Evolutionary conservation across 148 eudicot genomes (phyloP).

Genomic region (Rhododendron henanense): DNA sequence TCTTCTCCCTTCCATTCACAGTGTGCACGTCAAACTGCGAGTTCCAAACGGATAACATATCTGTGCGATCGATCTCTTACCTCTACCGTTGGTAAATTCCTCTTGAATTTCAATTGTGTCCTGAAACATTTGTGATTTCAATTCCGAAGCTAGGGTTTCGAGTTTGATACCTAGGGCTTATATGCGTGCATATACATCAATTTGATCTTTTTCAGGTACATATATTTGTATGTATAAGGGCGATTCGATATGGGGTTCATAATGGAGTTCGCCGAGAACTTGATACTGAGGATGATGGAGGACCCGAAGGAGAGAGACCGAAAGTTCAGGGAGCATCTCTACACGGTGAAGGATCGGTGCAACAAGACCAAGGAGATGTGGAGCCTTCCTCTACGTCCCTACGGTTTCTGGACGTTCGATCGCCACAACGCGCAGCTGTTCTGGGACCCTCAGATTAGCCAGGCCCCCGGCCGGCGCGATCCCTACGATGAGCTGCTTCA

Average conservation of each 20-base stretch:
- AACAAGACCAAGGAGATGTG: conserved; percentile 86
- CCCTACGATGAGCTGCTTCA: conserved; percentile 87
- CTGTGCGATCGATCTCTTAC: no score
- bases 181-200: no score
- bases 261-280: conserved; percentile 87
- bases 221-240: neutral
- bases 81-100: no score
- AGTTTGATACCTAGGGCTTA: no score
- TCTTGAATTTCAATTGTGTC: no score
- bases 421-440: conserved; percentile 87
- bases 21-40: no score
- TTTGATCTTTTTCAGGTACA: no score
- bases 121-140: no score
- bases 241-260: conserved; percentile 56
- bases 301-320: conserved; percentile 76
- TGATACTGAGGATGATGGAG: conserved; percentile 81
- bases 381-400: conserved; percentile 75
- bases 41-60: no score
- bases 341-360: conserved; percentile 54
- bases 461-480: conserved; percentile 81
- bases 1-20: no score
- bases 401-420: conserved; percentile 94
- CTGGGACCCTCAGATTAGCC: conserved; percentile 95
- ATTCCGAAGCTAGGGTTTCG: no score
- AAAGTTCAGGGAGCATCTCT: conserved; percentile 78